Conservation (phyloP, 106 monocot genomes). For the Chionographis japonica region DNA sequence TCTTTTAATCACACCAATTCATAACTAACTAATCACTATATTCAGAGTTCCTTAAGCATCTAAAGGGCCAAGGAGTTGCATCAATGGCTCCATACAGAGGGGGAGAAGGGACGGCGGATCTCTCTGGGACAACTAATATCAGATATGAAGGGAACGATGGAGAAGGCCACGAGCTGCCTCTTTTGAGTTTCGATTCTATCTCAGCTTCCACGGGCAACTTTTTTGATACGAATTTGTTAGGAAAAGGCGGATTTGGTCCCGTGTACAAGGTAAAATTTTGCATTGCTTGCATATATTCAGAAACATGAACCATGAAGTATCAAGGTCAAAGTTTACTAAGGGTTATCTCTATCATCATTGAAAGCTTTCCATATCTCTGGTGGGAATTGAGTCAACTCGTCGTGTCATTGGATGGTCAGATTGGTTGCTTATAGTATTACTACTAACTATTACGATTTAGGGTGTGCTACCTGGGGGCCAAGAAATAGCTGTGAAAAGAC, state of each 20-base stretch:
- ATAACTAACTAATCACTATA: not conserved
- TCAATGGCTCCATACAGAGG: not conserved
- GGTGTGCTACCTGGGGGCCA: slow-evolving; percentile 36
- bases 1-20: not conserved
- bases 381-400: no score
- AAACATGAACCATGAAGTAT: no score
- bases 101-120: not conserved
- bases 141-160: slow-evolving; percentile 1
- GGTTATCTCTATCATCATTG: no score
- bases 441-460: slow-evolving; percentile 2
- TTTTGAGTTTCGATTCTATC: slow-evolving; percentile 27
- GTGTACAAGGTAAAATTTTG: slow-evolving; percentile 48
- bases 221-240: slow-evolving; percentile 25
- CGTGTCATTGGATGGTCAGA: no score
- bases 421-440: not conserved
- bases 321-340: no score
- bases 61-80: not conserved
- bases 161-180: slow-evolving; percentile 8
- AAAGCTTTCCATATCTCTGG: not conserved
- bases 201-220: slow-evolving; percentile 33
- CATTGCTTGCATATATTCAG: no score
- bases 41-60: slow-evolving; percentile 1
- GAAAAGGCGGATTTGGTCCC: slow-evolving; percentile 55
- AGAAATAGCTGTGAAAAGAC: slow-evolving; percentile 47
- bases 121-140: not conserved